These are phyloP conservation scores for Davidsoniella australis DNA, from an alignment of 2,329 filamentous ascomycete genomes.

Conservation along the genomic window DNA sequence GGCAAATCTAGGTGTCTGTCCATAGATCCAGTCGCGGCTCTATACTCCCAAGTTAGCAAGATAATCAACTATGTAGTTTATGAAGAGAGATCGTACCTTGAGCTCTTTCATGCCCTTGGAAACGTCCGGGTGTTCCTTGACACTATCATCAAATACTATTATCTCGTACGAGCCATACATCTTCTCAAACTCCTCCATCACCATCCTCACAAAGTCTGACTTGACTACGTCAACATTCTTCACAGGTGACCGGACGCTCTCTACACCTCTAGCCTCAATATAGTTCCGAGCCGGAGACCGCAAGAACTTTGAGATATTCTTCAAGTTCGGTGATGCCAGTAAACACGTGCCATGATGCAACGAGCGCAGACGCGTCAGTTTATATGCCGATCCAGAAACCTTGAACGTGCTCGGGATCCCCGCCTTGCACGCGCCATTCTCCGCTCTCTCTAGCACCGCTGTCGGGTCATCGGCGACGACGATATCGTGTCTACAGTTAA, in stretches of 20 bases:
- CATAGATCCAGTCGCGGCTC: conserved; percentile 61
- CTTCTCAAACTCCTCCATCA: conserved; percentile 44
- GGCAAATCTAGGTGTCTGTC: conserved; percentile 71
- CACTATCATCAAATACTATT: conserved; percentile 31
- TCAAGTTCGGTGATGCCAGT: conserved; percentile 58
- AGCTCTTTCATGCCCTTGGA: conserved; percentile 45
- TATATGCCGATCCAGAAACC: conserved; percentile 88
- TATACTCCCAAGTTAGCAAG: conserved; percentile 21
- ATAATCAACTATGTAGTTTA: not conserved
- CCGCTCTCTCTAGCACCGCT: not conserved
- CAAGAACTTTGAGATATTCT: conserved; percentile 50
- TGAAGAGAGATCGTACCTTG: conserved; percentile 23
- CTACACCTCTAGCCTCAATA: conserved; percentile 70
- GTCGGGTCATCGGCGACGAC: conserved; percentile 40
- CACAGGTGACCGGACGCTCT: conserved; percentile 75
- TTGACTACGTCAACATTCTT: conserved; percentile 51
- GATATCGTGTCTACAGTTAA: conserved; percentile 89
- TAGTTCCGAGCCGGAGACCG: conserved; percentile 61
- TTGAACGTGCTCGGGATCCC: conserved; percentile 38
- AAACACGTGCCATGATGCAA: conserved; percentile 90
- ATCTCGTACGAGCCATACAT: conserved; percentile 41
- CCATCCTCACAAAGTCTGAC: conserved; percentile 32
- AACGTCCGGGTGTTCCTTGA: conserved; percentile 33
- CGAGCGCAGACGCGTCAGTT: conserved; percentile 63
- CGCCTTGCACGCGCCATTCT: conserved; percentile 7